These are phyloP conservation scores for Sugiyamaella valdiviana DNA, from an alignment of 805 yeast genomes.

Conservation along the genomic window DNA sequence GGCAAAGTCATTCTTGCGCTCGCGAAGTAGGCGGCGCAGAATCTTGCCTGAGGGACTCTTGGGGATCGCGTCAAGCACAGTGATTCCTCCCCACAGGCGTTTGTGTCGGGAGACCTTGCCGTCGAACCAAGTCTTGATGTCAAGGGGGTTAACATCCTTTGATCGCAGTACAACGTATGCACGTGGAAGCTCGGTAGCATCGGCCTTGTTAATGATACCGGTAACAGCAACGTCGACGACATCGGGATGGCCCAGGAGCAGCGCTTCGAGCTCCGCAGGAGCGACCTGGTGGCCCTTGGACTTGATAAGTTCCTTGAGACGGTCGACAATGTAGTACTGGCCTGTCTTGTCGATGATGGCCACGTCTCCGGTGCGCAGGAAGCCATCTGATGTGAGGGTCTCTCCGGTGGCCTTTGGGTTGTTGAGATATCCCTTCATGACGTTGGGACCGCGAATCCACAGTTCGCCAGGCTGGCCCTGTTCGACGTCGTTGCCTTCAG, in stretches of 20 bases:
- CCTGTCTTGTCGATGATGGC: slow-evolving; percentile 42
- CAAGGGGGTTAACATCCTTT: slow-evolving; percentile 21
- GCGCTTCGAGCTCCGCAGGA: slow-evolving; percentile 90
- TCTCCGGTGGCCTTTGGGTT: slow-evolving; percentile 41
- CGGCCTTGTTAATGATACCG: slow-evolving; percentile 65
- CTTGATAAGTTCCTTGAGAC: slow-evolving; percentile 30
- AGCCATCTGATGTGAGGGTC: slow-evolving; percentile 35
- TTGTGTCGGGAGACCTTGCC: slow-evolving; percentile 34
- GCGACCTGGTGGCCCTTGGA: slow-evolving; percentile 79
- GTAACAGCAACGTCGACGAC: slow-evolving; percentile 89
- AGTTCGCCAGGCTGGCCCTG: slow-evolving; percentile 46
- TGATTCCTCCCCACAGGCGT: slow-evolving; percentile 43
- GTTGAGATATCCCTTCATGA: slow-evolving; percentile 44
- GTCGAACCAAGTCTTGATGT: slow-evolving; percentile 32
- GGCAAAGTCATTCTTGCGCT: slow-evolving; percentile 30
- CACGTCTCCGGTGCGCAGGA: slow-evolving; percentile 54
- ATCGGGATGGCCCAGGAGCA: slow-evolving; percentile 60
- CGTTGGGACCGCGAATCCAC: slow-evolving; percentile 46
- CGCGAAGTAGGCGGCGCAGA: slow-evolving; percentile 83
- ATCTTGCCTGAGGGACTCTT: slow-evolving; percentile 94
- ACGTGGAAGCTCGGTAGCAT: slow-evolving; percentile 57
- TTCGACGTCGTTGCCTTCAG: slow-evolving; percentile 42
- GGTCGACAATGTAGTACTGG: slow-evolving; percentile 40
- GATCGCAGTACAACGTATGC: slow-evolving; percentile 31
- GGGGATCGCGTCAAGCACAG: slow-evolving; percentile 75